Base-by-base conservation (phyloP, 768 basidiomycete genomes). In the Asterophora parasitica region DNA sequence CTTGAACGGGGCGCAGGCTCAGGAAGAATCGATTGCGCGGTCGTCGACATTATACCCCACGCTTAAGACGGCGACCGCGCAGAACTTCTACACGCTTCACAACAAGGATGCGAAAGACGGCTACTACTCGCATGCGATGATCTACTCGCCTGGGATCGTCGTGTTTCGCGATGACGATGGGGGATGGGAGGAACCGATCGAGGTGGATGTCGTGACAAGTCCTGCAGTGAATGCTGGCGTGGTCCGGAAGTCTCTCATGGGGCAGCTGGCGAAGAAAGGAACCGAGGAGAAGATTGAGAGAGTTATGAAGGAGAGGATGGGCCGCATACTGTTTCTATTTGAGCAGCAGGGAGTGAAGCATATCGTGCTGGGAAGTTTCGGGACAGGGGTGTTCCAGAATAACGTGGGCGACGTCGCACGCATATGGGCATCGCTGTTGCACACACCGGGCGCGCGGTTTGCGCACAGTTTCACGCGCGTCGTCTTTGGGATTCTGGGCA, bases 21-120 rank as follows among this genome's bases (percentile, higher is more conserved):
- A 91, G 57, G 88, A 91, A 61, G 88, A 91, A 62, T 82, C 82
- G 31, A 76, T 91, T 56, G 86, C 88, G 9, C 80, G 88, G 34
- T 78, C 85, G 4, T 88, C 86, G 9, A 84, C 82, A 4, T 66
- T 91, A 5, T 86, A 82, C 54, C 68, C 75, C 1, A 75, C 81
- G 7, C 81, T 90, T 46, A 71, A 73, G 58, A 77, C 81, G 8
- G 60, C 64, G 12, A 70, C 68, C 4, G 82, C 78, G 0, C 67
- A 76, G 36, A 70, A 73, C 33, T 90, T 87, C 65, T 87, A 91
- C 61, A 64, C 62, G 2, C 59, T 79, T 15, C 88, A 90, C 60
- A 68, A 68, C 26, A 69, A 56, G 49, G 70, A 74, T 53, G 58
- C 61, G 8, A 70, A 70, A 39, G 72, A 68, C 6, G 81, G 82